A percentile compares a stretch with the other conserved stretches of the same genome.
Evolutionary conservation across 108 stramenopile genomes (phyloP).

Genomic region (Epipyxis sp.): DNA sequence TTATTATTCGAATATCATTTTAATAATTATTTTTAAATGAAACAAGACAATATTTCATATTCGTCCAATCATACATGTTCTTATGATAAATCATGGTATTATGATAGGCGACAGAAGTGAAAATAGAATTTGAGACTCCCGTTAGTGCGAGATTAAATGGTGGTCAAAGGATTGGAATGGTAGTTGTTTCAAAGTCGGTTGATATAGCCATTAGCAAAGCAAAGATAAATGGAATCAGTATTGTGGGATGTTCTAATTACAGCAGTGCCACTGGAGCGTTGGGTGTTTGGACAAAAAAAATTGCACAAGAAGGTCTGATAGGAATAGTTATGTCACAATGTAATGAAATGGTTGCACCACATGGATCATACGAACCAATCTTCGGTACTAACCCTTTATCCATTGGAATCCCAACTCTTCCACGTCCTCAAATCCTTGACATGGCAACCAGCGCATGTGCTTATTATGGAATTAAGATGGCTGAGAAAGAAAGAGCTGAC

Average conservation of each 20-base stretch:
- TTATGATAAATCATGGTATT: no score
- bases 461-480: conserved; percentile 44
- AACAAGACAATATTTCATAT: no score
- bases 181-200: conserved; percentile 20
- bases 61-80: no score
- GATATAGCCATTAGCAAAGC: conserved; percentile 31
- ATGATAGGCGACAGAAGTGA: no score
- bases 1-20: no score
- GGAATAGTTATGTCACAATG: conserved; percentile 36
- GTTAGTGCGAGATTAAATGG: conserved; percentile 23
- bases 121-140: background rate
- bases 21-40: no score
- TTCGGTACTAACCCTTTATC: conserved; percentile 52
- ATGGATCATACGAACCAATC: conserved; percentile 49
- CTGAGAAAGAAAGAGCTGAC: conserved; percentile 45
- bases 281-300: conserved; percentile 2
- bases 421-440: conserved; percentile 44
- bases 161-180: conserved; percentile 32
- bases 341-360: conserved; percentile 51
- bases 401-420: conserved; percentile 44
- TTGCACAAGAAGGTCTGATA: background rate
- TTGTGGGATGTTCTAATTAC: conserved; percentile 17
- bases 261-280: conserved; percentile 13
- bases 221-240: background rate
- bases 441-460: conserved; percentile 52